Conservation (phyloP, 495 filamentous ascomycete species). For the Apodospora peruviana region DNA sequence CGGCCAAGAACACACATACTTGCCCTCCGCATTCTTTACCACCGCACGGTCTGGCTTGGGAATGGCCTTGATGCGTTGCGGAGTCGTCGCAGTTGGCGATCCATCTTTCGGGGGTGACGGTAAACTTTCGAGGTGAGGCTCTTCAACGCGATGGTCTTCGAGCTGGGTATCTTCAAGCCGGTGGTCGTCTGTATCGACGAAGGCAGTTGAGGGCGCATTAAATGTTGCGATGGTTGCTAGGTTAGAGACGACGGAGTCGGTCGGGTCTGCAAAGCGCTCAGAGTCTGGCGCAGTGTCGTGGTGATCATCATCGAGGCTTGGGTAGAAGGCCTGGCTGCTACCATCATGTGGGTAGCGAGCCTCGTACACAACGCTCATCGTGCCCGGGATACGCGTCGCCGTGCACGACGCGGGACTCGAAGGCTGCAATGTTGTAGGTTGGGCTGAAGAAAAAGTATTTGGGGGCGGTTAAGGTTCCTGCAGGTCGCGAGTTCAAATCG, state of each 20-base stretch:
- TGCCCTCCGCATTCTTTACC: slow-evolving; percentile 57
- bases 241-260: slow-evolving; percentile 24
- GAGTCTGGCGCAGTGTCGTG: slow-evolving; percentile 20
- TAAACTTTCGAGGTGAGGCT: slow-evolving; percentile 2
- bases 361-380: slow-evolving; percentile 40
- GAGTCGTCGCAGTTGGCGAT: slow-evolving; percentile 19
- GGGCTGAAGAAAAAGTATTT: not conserved
- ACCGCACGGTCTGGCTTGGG: slow-evolving; percentile 44
- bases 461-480: no score
- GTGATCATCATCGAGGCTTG: slow-evolving; percentile 25
- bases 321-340: slow-evolving; percentile 17
- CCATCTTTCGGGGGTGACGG: slow-evolving; percentile 17
- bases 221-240: slow-evolving; percentile 25
- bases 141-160: not conserved
- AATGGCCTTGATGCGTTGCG: slow-evolving; percentile 39
- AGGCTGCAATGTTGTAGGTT: not conserved
- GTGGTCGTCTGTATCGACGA: slow-evolving; percentile 15
- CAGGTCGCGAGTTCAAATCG: no score
- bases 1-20: slow-evolving; percentile 62
- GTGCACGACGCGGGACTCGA: slow-evolving; percentile 6
- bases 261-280: slow-evolving; percentile 22
- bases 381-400: slow-evolving; percentile 15
- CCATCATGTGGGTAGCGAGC: slow-evolving; percentile 30
- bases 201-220: slow-evolving; percentile 12
- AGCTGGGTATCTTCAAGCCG: slow-evolving; percentile 10